Evolutionary conservation across 805 yeast genomes (phyloP).

Genomic region (Myxozyma udenii): DNA sequence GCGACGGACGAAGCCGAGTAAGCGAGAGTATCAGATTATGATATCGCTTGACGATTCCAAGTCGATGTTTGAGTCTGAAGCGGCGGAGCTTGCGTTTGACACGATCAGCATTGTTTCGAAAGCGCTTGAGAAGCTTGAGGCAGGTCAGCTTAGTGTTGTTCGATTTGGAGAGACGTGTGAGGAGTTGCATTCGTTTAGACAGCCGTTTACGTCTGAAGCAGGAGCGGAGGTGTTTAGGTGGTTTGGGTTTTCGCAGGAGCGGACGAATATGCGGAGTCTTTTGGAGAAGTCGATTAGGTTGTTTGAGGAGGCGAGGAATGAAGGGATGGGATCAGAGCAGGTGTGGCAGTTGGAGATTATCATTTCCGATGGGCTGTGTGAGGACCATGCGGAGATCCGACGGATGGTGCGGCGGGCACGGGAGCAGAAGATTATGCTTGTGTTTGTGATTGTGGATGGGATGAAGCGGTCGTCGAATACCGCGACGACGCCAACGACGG

Average conservation of each 20-base stretch:
- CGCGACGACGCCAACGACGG: neutral
- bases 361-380: conserved; percentile 95
- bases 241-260: conserved; percentile 85
- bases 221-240: conserved; percentile 82
- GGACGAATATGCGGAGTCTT: conserved; percentile 76
- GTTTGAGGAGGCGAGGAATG: conserved; percentile 59
- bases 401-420: conserved; percentile 86
- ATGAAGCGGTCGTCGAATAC: conserved; percentile 38
- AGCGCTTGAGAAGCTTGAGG: conserved; percentile 88
- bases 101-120: conserved; percentile 90
- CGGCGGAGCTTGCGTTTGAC: conserved; percentile 89
- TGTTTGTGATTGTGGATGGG: conserved; percentile 91
- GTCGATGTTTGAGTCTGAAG: conserved; percentile 91
- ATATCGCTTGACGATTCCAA: conserved; percentile 95
- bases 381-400: conserved; percentile 80
- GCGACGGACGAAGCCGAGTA: conserved; percentile 94
- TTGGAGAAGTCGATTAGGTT: conserved; percentile 68
- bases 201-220: conserved; percentile 75
- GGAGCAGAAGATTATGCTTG: conserved; percentile 89
- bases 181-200: conserved; percentile 85
- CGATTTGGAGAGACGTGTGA: conserved; percentile 82
- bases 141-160: conserved; percentile 88
- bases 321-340: conserved; percentile 46
- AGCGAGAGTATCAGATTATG: conserved; percentile 96
- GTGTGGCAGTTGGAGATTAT: conserved; percentile 93